Conservation (phyloP, 139 green algal species). For the Chlorella sorokiniana region DNA sequence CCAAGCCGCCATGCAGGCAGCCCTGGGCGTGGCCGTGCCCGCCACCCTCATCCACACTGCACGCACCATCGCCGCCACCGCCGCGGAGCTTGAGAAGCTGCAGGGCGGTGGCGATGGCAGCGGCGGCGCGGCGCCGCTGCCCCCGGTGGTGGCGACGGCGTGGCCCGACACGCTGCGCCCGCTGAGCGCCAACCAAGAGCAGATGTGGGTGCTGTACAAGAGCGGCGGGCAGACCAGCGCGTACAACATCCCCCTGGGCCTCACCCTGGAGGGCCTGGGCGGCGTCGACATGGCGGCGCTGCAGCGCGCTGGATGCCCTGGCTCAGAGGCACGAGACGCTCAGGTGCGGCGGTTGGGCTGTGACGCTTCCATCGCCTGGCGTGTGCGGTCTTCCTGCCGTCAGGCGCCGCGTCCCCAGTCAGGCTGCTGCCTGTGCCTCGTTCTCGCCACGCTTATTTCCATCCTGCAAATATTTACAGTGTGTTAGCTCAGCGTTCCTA, state of each 20-base stretch:
- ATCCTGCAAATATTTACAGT: no score
- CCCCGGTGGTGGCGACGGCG: neutral
- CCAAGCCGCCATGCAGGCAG: neutral
- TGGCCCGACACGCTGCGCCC: neutral
- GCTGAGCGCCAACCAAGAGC: neutral
- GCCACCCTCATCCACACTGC: neutral
- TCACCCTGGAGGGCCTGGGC: neutral
- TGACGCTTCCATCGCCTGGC: neutral
- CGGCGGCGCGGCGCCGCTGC: neutral
- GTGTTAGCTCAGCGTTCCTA: no score
- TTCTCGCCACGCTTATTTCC: no score
- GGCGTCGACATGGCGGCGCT: neutral
- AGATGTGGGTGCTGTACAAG: slow-evolving; percentile 15
- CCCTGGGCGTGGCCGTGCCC: neutral
- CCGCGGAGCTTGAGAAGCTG: neutral
- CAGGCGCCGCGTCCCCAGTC: no score
- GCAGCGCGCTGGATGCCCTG: neutral
- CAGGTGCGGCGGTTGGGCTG: neutral
- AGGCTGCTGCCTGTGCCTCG: no score
- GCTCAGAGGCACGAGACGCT: neutral
- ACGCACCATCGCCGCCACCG: neutral
- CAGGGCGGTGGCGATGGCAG: neutral
- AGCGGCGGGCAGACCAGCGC: neutral
- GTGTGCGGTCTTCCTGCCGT: no score
- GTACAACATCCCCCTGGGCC: neutral